Conservation (phyloP, 2,329 filamentous ascomycete genomes). For the Neopestalotiopsis clavispora region DNA sequence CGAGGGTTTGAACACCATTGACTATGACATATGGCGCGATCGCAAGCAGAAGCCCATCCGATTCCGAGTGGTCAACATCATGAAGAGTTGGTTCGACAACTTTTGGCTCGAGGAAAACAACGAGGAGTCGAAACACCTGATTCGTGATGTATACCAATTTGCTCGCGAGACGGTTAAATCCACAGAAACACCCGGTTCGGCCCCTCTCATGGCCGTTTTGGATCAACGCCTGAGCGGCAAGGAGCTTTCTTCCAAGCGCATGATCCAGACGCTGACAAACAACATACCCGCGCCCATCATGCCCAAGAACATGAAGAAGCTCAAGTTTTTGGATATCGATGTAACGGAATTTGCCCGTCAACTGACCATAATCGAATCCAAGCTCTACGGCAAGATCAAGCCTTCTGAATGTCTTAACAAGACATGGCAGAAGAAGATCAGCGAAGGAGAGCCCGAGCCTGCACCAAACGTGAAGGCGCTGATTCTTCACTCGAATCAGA, state of each 20-base stretch:
- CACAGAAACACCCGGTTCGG: constrained; percentile 89
- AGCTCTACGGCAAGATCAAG: constrained; percentile 93
- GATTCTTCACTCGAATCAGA: constrained; percentile 96
- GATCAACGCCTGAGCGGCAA: constrained; percentile 89
- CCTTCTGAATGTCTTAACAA: constrained; percentile 97
- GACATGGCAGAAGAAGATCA: constrained; percentile 97
- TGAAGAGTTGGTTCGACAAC: constrained; percentile 98
- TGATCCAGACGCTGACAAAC: constrained; percentile 85
- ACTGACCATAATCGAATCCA: constrained; percentile 94
- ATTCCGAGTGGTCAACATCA: constrained; percentile 94
- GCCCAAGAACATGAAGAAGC: constrained; percentile 99
- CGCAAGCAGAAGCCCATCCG: constrained; percentile 95
- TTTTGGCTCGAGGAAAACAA: constrained; percentile 98
- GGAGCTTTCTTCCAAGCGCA: constrained; percentile 81
- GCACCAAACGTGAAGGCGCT: constrained; percentile 94
- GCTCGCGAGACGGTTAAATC: constrained; percentile 91
- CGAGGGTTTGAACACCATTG: constrained; percentile 73
- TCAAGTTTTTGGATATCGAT: constrained; percentile 98
- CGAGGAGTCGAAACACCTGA: constrained; percentile 81
- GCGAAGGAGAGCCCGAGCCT: constrained; percentile 79
- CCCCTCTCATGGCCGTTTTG: constrained; percentile 81
- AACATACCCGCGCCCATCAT: constrained; percentile 87
- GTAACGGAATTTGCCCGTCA: constrained; percentile 96
- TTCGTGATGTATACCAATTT: constrained; percentile 88
- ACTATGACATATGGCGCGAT: constrained; percentile 88